Base-by-base conservation (phyloP, 352 stramenopile species). In the Globisporangium heterothallicum region DNA sequence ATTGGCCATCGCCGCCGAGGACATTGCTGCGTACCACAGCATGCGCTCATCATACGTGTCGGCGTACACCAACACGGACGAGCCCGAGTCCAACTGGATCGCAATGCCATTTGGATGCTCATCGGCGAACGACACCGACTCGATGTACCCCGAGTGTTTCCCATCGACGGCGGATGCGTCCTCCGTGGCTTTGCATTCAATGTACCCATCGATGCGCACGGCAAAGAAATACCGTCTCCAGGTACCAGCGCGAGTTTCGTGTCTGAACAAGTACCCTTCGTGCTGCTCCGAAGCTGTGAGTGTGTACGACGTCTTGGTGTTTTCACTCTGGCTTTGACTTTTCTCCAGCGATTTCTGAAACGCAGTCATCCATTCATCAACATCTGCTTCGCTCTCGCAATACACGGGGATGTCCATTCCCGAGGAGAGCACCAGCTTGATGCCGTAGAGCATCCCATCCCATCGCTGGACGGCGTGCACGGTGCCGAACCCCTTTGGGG, bases 31-130 rank as follows among this genome's bases (percentile, higher is more conserved):
- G 55, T 90, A 89, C 84, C 84, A 94, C 9, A 91, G 66, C 78
- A 89, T 90, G 47, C 78, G 68, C 48, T 91, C 80, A 52, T 90
- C 79, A 54, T 89, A 92, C 14, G 78, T 77, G 29, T 91, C 77
- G 0, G 81, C 73, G 46, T 92, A 90, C 46, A 87, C 82, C 27
- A 90, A 70, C 46, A 94, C 61, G 10, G 70, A 77, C 4, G 62
- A 48, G 47, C 74, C 78, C n/a, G 68, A 69, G 45, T 76, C 81
- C 0, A 94, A 51, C 43, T 89, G 58, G 40, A 94, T 89, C 14
- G 68, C 69, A 24, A 94, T 63, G 2, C 73, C 81, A 49, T 91
- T 86, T 2, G 67, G 61, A 50, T 89, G 82, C 14, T 71, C 71
- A 35, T 92, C 77, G 10, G 76, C 78, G 36, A 88, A 89, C 7